Evolutionary conservation across 2,329 filamentous ascomycete genomes (phyloP).

Genomic region (Rhytidhysteron rufulum): DNA sequence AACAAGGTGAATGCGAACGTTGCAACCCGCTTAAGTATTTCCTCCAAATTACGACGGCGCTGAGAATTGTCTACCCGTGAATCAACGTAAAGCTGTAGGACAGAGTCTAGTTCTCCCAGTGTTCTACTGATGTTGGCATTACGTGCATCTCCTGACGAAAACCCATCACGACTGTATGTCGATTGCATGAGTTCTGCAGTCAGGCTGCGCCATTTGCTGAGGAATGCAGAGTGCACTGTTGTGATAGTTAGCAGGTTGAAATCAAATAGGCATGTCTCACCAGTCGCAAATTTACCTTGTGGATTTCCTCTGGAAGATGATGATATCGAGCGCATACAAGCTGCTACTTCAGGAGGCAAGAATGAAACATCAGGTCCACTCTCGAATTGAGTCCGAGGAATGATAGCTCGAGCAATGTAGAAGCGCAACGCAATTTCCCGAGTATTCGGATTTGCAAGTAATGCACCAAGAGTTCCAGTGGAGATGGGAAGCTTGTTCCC

Average conservation of each 20-base stretch:
- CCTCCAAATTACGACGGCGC: constrained; percentile 28
- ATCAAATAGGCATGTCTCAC: not conserved
- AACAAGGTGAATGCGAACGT: constrained; percentile 33
- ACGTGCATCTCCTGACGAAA: constrained; percentile 22
- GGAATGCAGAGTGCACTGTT: constrained; percentile 15
- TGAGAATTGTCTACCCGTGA: constrained; percentile 22
- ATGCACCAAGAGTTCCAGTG: constrained; percentile 17
- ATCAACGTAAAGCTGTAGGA: constrained; percentile 25
- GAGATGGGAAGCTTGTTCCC: constrained; percentile 20
- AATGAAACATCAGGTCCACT: constrained; percentile 15
- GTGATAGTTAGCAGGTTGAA: not conserved
- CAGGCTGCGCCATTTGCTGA: constrained; percentile 28
- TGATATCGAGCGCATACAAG: constrained; percentile 18
- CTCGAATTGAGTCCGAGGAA: constrained; percentile 18
- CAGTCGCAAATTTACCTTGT: constrained; percentile 15
- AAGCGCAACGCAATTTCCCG: constrained; percentile 27
- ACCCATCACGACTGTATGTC: constrained; percentile 20
- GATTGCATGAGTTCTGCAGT: constrained; percentile 27
- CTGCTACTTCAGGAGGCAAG: constrained; percentile 22
- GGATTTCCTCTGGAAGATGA: constrained; percentile 5
- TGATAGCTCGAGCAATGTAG: constrained; percentile 27
- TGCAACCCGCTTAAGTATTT: constrained; percentile 31
- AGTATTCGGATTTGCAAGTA: constrained; percentile 23
- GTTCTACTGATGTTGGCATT: constrained; percentile 18
- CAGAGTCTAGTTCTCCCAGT: constrained; percentile 17